phyloP scores from a whole-genome alignment of 202 grass and related monocot species.

The Elaeis oleifera region DNA sequence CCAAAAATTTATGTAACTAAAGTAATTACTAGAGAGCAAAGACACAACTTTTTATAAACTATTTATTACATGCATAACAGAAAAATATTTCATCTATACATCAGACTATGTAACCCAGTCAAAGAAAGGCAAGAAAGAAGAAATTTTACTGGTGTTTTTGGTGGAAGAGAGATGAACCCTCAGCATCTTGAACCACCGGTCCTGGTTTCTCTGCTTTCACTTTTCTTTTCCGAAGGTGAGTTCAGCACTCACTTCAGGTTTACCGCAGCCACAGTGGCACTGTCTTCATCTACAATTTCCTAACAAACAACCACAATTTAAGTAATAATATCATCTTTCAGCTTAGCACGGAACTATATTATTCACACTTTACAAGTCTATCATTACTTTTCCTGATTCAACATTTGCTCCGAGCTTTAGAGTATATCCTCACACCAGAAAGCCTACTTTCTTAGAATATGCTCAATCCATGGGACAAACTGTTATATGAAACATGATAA shows the following conservation, averaged over 20 bases:
- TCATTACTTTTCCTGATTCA: slow-evolving; percentile 39
- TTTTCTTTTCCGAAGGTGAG: slow-evolving; percentile 38
- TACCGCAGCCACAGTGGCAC: neutral
- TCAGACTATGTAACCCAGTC: neutral
- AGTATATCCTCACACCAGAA: slow-evolving; percentile 60
- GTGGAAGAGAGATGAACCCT: slow-evolving; percentile 33
- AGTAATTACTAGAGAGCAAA: too few relatives aligned
- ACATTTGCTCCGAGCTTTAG: slow-evolving; percentile 75
- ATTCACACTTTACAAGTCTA: too few relatives aligned
- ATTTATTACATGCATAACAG: too few relatives aligned
- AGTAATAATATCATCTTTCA: neutral
- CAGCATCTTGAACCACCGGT: slow-evolving; percentile 26
- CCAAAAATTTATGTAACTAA: too few relatives aligned
- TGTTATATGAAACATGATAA: slow-evolving; percentile 26
- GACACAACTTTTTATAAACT: too few relatives aligned
- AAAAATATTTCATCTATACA: too few relatives aligned
- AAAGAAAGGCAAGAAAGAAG: neutral
- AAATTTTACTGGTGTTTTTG: slow-evolving; percentile 46
- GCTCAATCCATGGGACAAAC: slow-evolving; percentile 78
- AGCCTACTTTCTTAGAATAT: slow-evolving; percentile 74
- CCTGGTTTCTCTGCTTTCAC: slow-evolving; percentile 46
- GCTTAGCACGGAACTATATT: neutral
- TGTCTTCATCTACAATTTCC: slow-evolving; percentile 48
- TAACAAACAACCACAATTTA: neutral
- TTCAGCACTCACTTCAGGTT: slow-evolving; percentile 24